A percentile compares a stretch with the other conserved stretches of the same genome.
phyloP scores from a whole-genome alignment of 225 moss, liverwort and hornwort species.

The Bryoerythrophyllum caledonicum region DNA sequence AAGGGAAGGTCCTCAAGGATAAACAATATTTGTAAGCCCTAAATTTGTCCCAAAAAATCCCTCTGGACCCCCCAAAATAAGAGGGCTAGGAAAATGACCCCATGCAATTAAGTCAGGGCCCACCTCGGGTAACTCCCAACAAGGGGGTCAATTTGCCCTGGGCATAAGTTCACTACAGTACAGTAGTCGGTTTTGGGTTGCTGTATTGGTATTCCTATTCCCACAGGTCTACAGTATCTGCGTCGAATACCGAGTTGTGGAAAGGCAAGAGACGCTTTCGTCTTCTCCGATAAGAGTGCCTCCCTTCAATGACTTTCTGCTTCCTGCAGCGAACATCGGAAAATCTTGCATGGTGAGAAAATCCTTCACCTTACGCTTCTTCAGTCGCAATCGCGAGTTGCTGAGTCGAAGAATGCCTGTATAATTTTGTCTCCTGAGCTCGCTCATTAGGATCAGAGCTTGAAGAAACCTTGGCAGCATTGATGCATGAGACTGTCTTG shows the following conservation, averaged over 20 bases:
- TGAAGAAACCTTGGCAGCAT: neutral
- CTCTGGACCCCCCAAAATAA: no score
- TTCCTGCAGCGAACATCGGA: neutral
- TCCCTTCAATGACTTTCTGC: neutral
- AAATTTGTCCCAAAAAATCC: no score
- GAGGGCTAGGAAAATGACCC: no score
- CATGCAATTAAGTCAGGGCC: no score
- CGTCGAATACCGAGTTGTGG: slow-evolving; percentile 11
- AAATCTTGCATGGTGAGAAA: neutral
- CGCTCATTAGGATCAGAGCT: neutral
- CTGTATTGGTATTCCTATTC: neutral
- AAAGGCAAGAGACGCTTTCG: slow-evolving; percentile 32
- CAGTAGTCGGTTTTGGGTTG: neutral
- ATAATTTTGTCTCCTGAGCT: neutral
- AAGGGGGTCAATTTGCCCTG: no score
- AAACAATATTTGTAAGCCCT: no score
- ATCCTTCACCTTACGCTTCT: no score
- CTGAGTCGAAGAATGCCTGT: neutral
- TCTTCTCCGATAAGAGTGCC: slow-evolving; percentile 11
- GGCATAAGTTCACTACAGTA: no score
- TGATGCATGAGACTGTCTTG: neutral
- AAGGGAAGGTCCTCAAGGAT: no score
- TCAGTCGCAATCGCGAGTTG: neutral
- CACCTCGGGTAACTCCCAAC: no score
- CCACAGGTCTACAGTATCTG: neutral